These are phyloP conservation scores for Gyrodon lividus DNA, from an alignment of 768 basidiomycete species.

Conservation along the genomic window DNA sequence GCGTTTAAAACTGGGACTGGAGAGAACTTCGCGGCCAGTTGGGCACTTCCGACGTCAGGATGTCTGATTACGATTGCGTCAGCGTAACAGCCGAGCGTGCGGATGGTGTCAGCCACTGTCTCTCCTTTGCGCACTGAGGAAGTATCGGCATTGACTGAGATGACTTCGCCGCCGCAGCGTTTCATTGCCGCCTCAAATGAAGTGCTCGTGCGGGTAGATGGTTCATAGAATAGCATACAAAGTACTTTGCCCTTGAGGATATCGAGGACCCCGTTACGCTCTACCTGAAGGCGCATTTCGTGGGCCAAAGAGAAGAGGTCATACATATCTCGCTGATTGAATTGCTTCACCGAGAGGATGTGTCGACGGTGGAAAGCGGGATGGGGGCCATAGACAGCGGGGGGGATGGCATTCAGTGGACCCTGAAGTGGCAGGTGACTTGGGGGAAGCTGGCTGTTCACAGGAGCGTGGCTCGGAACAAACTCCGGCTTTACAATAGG, in stretches of 20 bases:
- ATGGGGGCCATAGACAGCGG: constrained; percentile 45
- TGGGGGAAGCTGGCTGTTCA: constrained; percentile 23
- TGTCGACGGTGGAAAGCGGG: constrained; percentile 92
- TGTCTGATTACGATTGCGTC: constrained; percentile 95
- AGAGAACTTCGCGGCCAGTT: constrained; percentile 93
- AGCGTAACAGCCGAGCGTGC: constrained; percentile 92
- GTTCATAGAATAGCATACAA: constrained; percentile 93
- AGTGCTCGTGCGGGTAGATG: constrained; percentile 91
- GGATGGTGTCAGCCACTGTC: constrained; percentile 86
- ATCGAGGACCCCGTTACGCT: constrained; percentile 84
- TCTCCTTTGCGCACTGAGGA: constrained; percentile 96
- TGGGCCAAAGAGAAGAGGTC: constrained; percentile 92
- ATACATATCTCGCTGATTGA: constrained; percentile 84
- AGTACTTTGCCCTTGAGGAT: constrained; percentile 89
- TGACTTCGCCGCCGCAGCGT: constrained; percentile 92
- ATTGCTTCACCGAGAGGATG: constrained; percentile 93
- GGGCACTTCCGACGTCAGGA: constrained; percentile 91
- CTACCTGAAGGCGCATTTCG: constrained; percentile 96
- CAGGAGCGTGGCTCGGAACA: constrained; percentile 29
- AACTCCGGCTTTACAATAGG: constrained; percentile 27
- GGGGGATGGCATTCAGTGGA: constrained; percentile 14
- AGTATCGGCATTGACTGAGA: constrained; percentile 74
- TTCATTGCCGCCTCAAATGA: constrained; percentile 99
- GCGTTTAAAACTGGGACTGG: constrained; percentile 96
- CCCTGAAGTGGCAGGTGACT: constrained; percentile 7